Evolutionary conservation across 805 yeast genomes (phyloP).

Genomic region (Vanderwaltozyma verrucispora): DNA sequence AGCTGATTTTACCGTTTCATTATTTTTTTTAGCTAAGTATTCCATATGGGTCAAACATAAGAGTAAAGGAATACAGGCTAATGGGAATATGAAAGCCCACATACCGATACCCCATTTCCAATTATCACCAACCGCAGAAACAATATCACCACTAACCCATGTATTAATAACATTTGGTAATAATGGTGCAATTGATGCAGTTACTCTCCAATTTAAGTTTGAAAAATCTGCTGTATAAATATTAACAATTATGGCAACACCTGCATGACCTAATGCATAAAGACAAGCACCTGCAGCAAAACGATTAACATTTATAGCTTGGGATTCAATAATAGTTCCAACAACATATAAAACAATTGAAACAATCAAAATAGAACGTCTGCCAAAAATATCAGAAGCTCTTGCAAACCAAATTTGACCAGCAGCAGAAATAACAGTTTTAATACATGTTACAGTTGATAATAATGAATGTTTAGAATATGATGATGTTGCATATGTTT

Average conservation of each 20-base stretch:
- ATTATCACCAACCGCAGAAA: conserved; percentile 28
- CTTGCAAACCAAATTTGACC: conserved; percentile 48
- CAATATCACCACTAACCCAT: conserved; percentile 61
- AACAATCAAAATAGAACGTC: conserved; percentile 37
- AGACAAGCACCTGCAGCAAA: conserved; percentile 49
- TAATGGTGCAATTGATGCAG: conserved; percentile 54
- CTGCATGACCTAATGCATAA: conserved; percentile 47
- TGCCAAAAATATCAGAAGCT: conserved; percentile 46
- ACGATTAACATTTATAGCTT: conserved; percentile 41
- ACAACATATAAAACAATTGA: conserved; percentile 42
- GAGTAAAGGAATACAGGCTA: conserved; percentile 51
- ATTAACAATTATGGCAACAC: conserved; percentile 46
- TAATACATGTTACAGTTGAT: conserved; percentile 42
- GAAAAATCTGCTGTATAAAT: conserved; percentile 59
- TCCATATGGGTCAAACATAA: conserved; percentile 46
- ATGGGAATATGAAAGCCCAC: conserved; percentile 71
- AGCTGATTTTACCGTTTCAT: too few relatives aligned
- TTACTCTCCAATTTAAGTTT: conserved; percentile 59
- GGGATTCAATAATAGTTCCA: conserved; percentile 48
- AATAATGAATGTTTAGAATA: conserved; percentile 40
- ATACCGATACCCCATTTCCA: conserved; percentile 75
- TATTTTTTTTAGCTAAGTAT: conserved; percentile 39
- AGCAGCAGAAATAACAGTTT: conserved; percentile 46
- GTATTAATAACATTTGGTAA: conserved; percentile 68
- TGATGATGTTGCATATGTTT: conserved; percentile 39